phyloP scores from a whole-genome alignment of 371 early-diverging fungal species.

The Mortierella sp. region DNA sequence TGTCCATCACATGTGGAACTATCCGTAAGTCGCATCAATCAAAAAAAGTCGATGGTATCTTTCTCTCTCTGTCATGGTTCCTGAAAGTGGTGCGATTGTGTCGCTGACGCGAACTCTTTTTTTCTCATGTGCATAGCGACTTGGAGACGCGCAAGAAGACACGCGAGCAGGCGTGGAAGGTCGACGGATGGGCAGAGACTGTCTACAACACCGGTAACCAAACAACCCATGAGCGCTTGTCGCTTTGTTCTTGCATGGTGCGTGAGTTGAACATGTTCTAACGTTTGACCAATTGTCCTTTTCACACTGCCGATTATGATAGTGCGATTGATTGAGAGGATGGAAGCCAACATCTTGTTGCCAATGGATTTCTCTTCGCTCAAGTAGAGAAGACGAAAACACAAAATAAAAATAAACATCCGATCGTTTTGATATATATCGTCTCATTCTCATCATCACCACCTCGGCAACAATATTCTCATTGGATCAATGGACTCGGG shows the following conservation, averaged over 20 bases:
- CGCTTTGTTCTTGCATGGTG: not conserved
- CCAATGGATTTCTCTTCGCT: slow-evolving; percentile 87
- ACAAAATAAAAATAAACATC: not conserved
- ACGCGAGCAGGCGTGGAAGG: slow-evolving; percentile 93
- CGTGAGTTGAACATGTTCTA: not conserved
- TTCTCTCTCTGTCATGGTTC: not conserved
- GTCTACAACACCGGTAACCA: slow-evolving; percentile 88
- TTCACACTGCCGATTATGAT: slow-evolving; percentile 16
- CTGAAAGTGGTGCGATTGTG: not conserved
- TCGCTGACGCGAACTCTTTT: not conserved
- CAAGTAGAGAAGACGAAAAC: slow-evolving; percentile 66
- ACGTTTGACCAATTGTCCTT: not conserved
- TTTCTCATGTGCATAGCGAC: slow-evolving; percentile 62
- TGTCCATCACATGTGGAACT: slow-evolving; percentile 96
- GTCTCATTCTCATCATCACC: too few species aligned
- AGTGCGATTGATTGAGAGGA: slow-evolving; percentile 86
- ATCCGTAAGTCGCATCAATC: slow-evolving; percentile 67
- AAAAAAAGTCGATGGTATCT: not conserved
- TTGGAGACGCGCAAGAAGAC: slow-evolving; percentile 88
- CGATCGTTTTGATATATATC: not conserved
- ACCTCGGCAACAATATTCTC: too few species aligned
- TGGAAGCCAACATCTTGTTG: slow-evolving; percentile 87
- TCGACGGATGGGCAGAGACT: slow-evolving; percentile 94
- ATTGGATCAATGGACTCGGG: not conserved
- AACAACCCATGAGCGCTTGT: not conserved